Evolutionary conservation across 2,329 filamentous ascomycete genomes (phyloP).

Genomic region (Trichophyton rubrum): DNA sequence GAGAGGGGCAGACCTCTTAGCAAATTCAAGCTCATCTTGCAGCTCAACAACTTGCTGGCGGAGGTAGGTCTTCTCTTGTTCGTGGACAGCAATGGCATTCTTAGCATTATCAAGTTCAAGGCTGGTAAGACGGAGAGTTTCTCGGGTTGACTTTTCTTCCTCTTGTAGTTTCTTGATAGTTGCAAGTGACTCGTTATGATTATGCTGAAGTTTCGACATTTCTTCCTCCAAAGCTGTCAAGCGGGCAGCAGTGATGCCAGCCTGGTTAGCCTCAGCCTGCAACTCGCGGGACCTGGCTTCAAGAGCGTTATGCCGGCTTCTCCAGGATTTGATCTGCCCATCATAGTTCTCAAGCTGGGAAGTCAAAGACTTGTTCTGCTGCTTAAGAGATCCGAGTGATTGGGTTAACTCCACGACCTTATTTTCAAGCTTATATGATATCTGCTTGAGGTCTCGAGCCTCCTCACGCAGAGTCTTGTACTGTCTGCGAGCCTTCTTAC

Average conservation of each 20-base stretch:
- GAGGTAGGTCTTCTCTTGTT: slow-evolving; percentile 73
- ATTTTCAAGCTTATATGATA: slow-evolving; percentile 98
- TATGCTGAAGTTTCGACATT: slow-evolving; percentile 80
- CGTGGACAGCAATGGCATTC: slow-evolving; percentile 60
- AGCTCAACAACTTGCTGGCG: slow-evolving; percentile 80
- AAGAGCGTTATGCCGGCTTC: slow-evolving; percentile 77
- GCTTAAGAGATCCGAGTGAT: slow-evolving; percentile 78
- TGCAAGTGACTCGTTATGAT: slow-evolving; percentile 76
- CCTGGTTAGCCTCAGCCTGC: slow-evolving; percentile 93
- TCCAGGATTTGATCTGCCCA: slow-evolving; percentile 89
- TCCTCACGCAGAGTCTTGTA: slow-evolving; percentile 93
- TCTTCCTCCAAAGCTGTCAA: slow-evolving; percentile 88
- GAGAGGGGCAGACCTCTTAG: slow-evolving; percentile 62
- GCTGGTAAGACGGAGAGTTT: slow-evolving; percentile 66
- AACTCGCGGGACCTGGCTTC: slow-evolving; percentile 87
- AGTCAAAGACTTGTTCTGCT: slow-evolving; percentile 80
- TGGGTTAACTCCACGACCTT: slow-evolving; percentile 98
- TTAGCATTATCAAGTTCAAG: slow-evolving; percentile 70
- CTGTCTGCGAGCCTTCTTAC: slow-evolving; percentile 61
- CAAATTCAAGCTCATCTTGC: slow-evolving; percentile 81
- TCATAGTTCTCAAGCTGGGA: slow-evolving; percentile 93
- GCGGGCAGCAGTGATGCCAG: slow-evolving; percentile 84
- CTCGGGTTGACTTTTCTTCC: slow-evolving; percentile 74
- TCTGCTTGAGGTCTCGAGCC: slow-evolving; percentile 95
- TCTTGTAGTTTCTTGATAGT: slow-evolving; percentile 93